These are phyloP conservation scores for Tricholoma flavovirens DNA, from an alignment of 768 basidiomycete genomes.

Conservation along the genomic window DNA sequence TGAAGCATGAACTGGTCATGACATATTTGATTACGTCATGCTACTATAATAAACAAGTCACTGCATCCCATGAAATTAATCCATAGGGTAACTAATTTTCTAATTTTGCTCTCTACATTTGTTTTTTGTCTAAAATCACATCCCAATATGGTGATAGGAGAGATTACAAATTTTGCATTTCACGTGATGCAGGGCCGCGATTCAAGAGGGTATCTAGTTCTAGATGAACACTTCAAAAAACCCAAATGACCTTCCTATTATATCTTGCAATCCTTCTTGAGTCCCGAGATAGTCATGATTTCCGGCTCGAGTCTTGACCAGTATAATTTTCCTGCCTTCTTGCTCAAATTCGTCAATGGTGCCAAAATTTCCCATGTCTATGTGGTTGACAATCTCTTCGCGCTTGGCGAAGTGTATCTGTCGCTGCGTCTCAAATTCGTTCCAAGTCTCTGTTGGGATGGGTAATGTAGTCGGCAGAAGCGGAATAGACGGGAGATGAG, in stretches of 20 bases:
- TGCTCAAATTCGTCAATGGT: constrained; percentile 47
- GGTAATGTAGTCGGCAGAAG: constrained; percentile 23
- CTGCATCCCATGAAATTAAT: no score
- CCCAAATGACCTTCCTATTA: constrained; percentile 38
- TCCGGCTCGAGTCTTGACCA: constrained; percentile 58
- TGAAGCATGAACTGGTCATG: not conserved
- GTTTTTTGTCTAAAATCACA: no score
- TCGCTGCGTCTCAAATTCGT: constrained; percentile 32
- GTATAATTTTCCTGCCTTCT: constrained; percentile 42
- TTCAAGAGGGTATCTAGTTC: not conserved
- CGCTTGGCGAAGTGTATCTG: constrained; percentile 35
- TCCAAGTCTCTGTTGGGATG: constrained; percentile 37
- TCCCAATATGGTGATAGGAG: no score
- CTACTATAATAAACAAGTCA: no score
- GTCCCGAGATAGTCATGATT: constrained; percentile 57
- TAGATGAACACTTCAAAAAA: constrained; percentile 3
- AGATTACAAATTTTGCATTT: no score
- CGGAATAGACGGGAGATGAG: constrained; percentile 45
- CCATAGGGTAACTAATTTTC: no score
- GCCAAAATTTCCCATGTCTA: constrained; percentile 51
- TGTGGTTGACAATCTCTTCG: constrained; percentile 38
- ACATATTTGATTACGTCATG: no score
- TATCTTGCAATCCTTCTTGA: constrained; percentile 71
- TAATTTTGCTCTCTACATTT: no score
- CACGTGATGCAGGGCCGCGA: no score